Base-by-base conservation (phyloP, 495 filamentous ascomycete genomes). In the Tirmania nivea region DNA sequence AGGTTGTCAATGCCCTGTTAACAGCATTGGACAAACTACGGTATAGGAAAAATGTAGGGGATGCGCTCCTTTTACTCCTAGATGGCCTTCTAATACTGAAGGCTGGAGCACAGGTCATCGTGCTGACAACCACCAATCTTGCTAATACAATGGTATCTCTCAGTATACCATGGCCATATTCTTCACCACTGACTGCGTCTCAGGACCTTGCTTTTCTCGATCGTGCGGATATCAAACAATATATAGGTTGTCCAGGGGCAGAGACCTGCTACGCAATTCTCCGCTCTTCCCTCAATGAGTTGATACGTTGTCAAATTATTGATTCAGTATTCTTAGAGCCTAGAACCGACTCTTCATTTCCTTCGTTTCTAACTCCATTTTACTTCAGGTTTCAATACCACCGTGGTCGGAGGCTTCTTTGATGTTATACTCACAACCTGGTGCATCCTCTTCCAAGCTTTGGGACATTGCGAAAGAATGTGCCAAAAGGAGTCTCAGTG, bases 171-270 rank as follows among this genome's bases (percentile, higher is more conserved):
- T n/a, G 25, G 25, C 25, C 25, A 31, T 31, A 7, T 31, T 7
- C 25, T 7, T 31, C 25, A 31, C 2, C 25, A 31, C 25, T 31
- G 25, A 31, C 25, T 3, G 25, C 25, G 7, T 19, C 17, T 6
- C 9, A 45, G 39, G 62, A 78, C 54, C 50, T 60, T 19, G 75
- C 75, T 8, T 77, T 78, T 55, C 62, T 77, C n/a, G 75, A 78
- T 55, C 68, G 75, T 2, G 67, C 71, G 42, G 72, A 75, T 55
- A 67, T 75, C 50, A 74, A 73, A 53, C 69, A 76, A 48, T 62
- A 65, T 49, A 66, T 78, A 50, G 67, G 69, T 16, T 55, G 59
- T 8, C 68, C 75, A 34, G 58, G 58, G 25, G 51, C 57, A 0
- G 55, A 56, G 31, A 67, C 67, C 17, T 65, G 68, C 35, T 78